Evolutionary conservation across 495 filamentous ascomycete genomes (phyloP), one percentile per base, ranked within the genome.

Genomic region (Venustampulla echinocandica): DNA sequence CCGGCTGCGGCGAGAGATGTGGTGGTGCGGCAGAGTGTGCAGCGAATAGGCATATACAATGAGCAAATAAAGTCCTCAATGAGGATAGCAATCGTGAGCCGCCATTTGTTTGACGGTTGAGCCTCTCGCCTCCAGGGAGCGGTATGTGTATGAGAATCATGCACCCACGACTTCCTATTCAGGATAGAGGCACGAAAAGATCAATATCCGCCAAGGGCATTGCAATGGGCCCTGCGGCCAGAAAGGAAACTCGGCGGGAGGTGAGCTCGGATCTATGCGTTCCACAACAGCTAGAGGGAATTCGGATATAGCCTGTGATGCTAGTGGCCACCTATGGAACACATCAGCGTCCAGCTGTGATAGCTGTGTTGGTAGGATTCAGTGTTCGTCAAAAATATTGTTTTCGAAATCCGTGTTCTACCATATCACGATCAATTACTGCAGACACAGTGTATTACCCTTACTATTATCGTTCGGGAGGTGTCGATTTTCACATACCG

Each of bases 261-360:
- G 70, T 74, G 1, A 78, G 77, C 54, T 80, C 80, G 50, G 80
- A 69, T 0, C 70, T 66, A 30, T 73, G 77, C 4, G 80, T 59
- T 3, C 72, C 74, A 39, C 69, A 66, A 45, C 71, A 79, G 49
- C 75, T 69, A 0, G 74, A 71, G 0, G 79, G 78, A 17, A 80
- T 67, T 1, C 77, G 66, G 23, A 81, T 70, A 3, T 71, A 78
- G 11, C 84, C 84, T 0, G 81, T 83, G 39, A 87, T 81, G 61
- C 87, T 82, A 15, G 80, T 85, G 0, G 73, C 73, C 0, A 79
- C 44, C 3, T 65, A 63, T n/a, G 65, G 42, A 1, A 54, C 36
- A 34, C 59, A 63, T 9, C 69, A 73, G 5, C 81, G 81, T 1
- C 80, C 81, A 20, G 76, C 71, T 42, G 80, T 74, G 0, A 80